Conservation (phyloP, 306 rosid species). For the Inga laurina region DNA sequence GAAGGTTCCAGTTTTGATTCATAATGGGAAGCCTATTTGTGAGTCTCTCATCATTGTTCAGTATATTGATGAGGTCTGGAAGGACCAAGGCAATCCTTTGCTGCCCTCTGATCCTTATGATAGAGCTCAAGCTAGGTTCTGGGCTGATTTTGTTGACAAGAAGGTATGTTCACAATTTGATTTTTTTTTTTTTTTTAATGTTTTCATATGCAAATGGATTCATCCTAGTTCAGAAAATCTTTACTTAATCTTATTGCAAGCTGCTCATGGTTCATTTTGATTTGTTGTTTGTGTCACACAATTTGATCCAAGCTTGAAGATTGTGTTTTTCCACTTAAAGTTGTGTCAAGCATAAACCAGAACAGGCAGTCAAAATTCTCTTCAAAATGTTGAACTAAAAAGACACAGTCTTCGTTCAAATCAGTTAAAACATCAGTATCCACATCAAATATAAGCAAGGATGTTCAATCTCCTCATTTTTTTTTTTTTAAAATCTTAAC, state of each 20-base stretch:
- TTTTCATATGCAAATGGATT: background rate
- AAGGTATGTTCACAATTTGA: background rate
- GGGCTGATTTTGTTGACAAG: constrained; percentile 13
- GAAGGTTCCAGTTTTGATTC: background rate
- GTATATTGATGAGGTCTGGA: constrained; percentile 50
- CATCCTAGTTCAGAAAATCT: background rate
- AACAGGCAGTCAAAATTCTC: background rate
- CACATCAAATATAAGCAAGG: background rate
- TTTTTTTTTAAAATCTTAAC: too few relatives aligned
- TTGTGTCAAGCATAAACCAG: background rate
- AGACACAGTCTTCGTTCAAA: background rate
- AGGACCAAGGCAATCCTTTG: constrained; percentile 18
- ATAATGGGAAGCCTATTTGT: constrained; percentile 31
- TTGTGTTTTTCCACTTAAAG: background rate
- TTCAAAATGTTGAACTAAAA: background rate
- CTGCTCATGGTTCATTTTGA: background rate
- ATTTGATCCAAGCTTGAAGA: background rate
- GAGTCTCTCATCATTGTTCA: constrained; percentile 46
- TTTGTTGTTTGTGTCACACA: background rate
- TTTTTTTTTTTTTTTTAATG: too few relatives aligned
- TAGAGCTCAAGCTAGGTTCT: constrained; percentile 36
- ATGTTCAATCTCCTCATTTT: too few relatives aligned
- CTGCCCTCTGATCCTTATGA: constrained; percentile 44
- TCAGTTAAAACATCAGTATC: background rate
- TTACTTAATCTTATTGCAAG: background rate